phyloP scores from a whole-genome alignment of 2,329 filamentous ascomycete genomes.

The Penicillium verrucosum region DNA sequence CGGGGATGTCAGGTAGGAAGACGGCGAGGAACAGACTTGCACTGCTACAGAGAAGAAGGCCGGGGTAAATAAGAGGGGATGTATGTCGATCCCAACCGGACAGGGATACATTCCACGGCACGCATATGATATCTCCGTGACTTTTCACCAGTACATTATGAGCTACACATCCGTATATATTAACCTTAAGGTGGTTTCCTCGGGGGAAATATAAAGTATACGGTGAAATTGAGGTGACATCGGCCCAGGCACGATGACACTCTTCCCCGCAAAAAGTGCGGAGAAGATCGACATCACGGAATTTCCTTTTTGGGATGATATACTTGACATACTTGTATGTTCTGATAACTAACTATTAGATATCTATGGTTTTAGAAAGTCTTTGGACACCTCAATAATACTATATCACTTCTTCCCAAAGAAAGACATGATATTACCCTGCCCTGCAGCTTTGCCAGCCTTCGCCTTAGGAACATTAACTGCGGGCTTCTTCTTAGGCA shows the following conservation, averaged over 20 bases:
- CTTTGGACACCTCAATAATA: not conserved
- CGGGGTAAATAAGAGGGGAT: slow-evolving; percentile 20
- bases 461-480: slow-evolving; percentile 53
- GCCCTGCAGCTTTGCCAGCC: slow-evolving; percentile 50
- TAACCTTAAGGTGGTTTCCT: not conserved
- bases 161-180: not conserved
- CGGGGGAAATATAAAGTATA: slow-evolving; percentile 14
- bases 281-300: slow-evolving; percentile 17
- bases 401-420: slow-evolving; percentile 70
- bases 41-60: not conserved
- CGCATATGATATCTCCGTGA: not conserved
- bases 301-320: not conserved
- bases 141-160: not conserved
- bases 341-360: not conserved
- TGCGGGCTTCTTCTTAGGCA: slow-evolving; percentile 47
- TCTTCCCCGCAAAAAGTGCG: slow-evolving; percentile 21
- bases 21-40: not conserved
- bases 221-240: slow-evolving; percentile 20
- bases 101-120: slow-evolving; percentile 20
- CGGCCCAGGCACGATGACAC: slow-evolving; percentile 10
- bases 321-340: not conserved
- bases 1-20: not conserved
- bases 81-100: slow-evolving; percentile 18
- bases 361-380: not conserved
- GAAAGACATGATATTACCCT: slow-evolving; percentile 86